A percentile compares a stretch with the other conserved stretches of the same genome.
These are phyloP conservation scores for Ophiostoma fasciatum DNA, from an alignment of 2,329 filamentous ascomycete genomes.

Conservation along the genomic window DNA sequence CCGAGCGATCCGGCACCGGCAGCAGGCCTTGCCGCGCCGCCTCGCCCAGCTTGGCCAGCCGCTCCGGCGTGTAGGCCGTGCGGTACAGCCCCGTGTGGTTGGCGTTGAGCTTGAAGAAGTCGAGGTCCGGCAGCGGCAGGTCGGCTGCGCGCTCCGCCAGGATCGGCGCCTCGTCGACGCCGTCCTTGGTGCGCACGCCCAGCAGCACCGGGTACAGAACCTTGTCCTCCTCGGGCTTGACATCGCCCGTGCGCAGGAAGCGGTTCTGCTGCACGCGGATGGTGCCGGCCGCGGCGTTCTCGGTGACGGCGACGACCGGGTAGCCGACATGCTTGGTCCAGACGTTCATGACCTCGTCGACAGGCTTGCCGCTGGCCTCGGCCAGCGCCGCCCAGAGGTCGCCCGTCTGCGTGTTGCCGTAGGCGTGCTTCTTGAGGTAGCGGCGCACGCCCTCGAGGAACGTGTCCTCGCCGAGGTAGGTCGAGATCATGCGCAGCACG, in stretches of 20 bases:
- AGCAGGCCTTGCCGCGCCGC: slow-evolving; percentile 70
- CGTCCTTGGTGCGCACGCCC: slow-evolving; percentile 69
- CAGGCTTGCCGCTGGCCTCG: slow-evolving; percentile 79
- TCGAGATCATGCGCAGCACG: slow-evolving; percentile 93
- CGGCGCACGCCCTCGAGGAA: slow-evolving; percentile 85
- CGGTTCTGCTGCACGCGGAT: slow-evolving; percentile 90
- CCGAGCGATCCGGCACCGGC: slow-evolving; percentile 78
- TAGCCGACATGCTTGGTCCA: slow-evolving; percentile 97
- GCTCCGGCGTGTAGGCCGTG: slow-evolving; percentile 71
- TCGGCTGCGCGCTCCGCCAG: slow-evolving; percentile 55
- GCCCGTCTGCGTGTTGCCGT: slow-evolving; percentile 80
- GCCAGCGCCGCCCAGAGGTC: slow-evolving; percentile 83
- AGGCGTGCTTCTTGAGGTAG: slow-evolving; percentile 94
- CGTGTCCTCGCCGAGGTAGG: slow-evolving; percentile 78
- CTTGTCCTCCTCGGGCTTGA: slow-evolving; percentile 83
- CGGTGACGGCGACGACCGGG: slow-evolving; percentile 77
- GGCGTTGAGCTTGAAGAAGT: slow-evolving; percentile 95
- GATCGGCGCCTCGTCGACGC: slow-evolving; percentile 62
- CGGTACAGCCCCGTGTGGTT: slow-evolving; percentile 89
- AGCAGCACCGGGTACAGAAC: slow-evolving; percentile 83
- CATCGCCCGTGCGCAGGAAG: slow-evolving; percentile 82
- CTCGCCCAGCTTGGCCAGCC: slow-evolving; percentile 73
- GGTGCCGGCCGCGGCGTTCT: slow-evolving; percentile 52
- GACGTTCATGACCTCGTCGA: slow-evolving; percentile 80
- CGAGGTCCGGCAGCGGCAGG: slow-evolving; percentile 62